Evolutionary conservation across 2,329 filamentous ascomycete species (phyloP).

Genomic region (Diplodia corticola): DNA sequence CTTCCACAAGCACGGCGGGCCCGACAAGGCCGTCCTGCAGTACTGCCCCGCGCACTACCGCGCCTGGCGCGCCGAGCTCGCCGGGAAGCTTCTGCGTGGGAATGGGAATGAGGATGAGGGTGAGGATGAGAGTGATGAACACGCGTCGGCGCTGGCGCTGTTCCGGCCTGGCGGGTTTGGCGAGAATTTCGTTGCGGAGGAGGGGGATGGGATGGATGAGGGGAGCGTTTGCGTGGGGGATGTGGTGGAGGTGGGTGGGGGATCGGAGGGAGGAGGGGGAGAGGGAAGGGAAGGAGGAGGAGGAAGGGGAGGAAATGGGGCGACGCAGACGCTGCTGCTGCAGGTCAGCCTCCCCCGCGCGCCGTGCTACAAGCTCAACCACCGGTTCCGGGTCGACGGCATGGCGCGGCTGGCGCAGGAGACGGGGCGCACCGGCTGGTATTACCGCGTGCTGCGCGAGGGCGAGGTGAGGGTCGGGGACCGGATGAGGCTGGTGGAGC

Average conservation of each 20-base stretch:
- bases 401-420: conserved; percentile 61
- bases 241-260: conserved; percentile 52
- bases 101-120: too few relatives aligned
- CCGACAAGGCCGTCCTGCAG: conserved; percentile 63
- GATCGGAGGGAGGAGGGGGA: too few relatives aligned
- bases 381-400: conserved; percentile 63
- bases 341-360: conserved; percentile 63
- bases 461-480: conserved; percentile 60
- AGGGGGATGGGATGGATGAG: conserved; percentile 56
- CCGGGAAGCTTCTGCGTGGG: too few relatives aligned
- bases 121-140: too few relatives aligned
- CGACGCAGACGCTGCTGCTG: conserved; percentile 53
- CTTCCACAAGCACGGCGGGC: conserved; percentile 60
- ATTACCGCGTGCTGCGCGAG: conserved; percentile 61
- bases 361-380: conserved; percentile 69
- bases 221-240: conserved; percentile 67
- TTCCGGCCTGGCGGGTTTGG: conserved; percentile 63
- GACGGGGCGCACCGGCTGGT: conserved; percentile 63
- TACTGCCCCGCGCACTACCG: conserved; percentile 63
- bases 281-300: too few relatives aligned
- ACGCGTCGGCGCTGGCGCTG: conserved; percentile 48
- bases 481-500: conserved; percentile 56
- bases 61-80: conserved; percentile 56
- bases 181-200: conserved; percentile 61
- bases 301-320: too few relatives aligned